Evolutionary conservation across 2,329 filamentous ascomycete genomes (phyloP).

Genomic region (Cryphonectria nitschkei): DNA sequence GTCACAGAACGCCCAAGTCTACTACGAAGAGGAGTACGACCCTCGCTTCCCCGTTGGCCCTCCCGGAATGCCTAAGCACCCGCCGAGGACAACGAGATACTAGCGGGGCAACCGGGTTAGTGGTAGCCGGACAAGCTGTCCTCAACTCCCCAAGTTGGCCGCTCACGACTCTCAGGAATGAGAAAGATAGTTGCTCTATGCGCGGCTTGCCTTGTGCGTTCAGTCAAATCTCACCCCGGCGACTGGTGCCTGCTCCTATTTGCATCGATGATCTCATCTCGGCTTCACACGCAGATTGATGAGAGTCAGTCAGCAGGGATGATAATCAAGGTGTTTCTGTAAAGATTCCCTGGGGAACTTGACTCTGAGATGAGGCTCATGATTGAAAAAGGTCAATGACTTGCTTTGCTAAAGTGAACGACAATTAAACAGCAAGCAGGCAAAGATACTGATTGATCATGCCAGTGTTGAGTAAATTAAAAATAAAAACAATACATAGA

Average conservation of each 20-base stretch:
- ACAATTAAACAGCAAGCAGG: not conserved
- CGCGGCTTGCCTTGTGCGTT: not conserved
- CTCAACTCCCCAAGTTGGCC: not conserved
- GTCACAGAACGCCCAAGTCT: slow-evolving; percentile 30
- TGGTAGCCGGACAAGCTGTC: not conserved
- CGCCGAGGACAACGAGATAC: slow-evolving; percentile 22
- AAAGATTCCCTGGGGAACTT: not conserved
- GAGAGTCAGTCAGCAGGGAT: not conserved
- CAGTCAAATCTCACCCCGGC: not conserved
- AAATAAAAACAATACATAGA: not conserved
- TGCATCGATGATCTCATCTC: not conserved
- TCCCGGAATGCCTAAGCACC: slow-evolving; percentile 18
- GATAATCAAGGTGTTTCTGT: not conserved
- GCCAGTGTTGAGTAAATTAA: not conserved
- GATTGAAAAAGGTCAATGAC: not conserved
- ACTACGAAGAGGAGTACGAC: slow-evolving; percentile 46
- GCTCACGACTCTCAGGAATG: no score
- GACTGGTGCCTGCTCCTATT: not conserved
- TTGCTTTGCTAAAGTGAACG: not conserved
- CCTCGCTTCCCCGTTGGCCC: slow-evolving; percentile 44
- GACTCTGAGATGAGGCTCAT: not conserved
- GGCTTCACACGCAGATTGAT: not conserved
- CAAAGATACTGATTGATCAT: not conserved
- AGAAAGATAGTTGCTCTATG: not conserved
- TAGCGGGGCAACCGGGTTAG: not conserved